Evolutionary conservation across 345 rosid genomes (phyloP).

Genomic region (Linum usitatissimum): DNA sequence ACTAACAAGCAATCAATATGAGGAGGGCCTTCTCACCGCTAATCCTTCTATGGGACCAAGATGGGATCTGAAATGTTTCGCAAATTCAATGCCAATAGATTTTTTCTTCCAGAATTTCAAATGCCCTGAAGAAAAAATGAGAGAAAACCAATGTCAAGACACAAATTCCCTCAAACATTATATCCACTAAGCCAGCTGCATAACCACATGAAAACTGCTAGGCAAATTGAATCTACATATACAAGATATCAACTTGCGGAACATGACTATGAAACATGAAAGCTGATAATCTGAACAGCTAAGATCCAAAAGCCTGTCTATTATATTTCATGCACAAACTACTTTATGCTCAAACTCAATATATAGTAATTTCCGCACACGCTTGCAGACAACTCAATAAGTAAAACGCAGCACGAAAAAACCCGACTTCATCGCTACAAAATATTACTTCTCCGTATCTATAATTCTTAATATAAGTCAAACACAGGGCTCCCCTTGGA

Average conservation of each 20-base stretch:
- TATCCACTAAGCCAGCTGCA: slow-evolving; percentile 3
- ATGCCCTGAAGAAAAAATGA: slow-evolving; percentile 45
- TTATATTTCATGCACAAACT: neutral
- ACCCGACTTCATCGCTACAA: neutral
- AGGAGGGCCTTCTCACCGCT: slow-evolving; percentile 47
- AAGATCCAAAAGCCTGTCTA: neutral
- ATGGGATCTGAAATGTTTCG: slow-evolving; percentile 93
- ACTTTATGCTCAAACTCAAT: neutral
- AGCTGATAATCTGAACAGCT: neutral
- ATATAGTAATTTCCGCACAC: neutral
- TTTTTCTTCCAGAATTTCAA: slow-evolving; percentile 98
- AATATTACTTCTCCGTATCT: neutral
- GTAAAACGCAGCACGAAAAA: neutral
- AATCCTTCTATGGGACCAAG: slow-evolving; percentile 91
- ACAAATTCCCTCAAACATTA: neutral
- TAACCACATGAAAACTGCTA: neutral
- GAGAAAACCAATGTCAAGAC: neutral
- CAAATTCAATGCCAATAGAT: slow-evolving; percentile 77
- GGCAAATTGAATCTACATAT: neutral
- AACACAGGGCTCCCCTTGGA: neutral
- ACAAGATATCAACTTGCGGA: neutral
- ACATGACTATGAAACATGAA: neutral
- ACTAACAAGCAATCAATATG: neutral
- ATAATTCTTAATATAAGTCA: neutral
- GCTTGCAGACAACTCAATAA: neutral